phyloP scores from a whole-genome alignment of 495 filamentous ascomycete species.

The Darksidea phi region DNA sequence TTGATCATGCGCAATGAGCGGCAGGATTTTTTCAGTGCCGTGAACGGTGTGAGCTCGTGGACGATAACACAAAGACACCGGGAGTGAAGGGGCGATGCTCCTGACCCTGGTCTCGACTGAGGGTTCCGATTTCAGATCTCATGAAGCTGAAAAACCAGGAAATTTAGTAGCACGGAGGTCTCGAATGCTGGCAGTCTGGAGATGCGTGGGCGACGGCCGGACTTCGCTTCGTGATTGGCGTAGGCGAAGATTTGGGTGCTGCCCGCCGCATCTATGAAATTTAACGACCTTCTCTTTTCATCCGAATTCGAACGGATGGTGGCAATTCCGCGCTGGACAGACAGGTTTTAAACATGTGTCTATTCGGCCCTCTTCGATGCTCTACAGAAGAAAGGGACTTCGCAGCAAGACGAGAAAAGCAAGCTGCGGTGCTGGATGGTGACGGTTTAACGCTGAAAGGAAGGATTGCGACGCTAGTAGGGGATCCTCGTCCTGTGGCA shows the following conservation, averaged over 20 bases:
- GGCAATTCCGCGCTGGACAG: background rate
- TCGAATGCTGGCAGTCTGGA: background rate
- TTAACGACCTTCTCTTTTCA: background rate
- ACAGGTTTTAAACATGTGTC: background rate
- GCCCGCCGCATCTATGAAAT: conserved; percentile 7
- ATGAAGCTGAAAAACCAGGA: background rate
- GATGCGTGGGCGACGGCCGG: conserved; percentile 2
- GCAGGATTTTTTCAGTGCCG: too few relatives aligned
- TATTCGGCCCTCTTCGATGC: background rate
- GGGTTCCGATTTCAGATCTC: too few relatives aligned
- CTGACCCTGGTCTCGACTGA: too few relatives aligned
- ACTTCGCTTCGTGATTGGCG: conserved; percentile 11
- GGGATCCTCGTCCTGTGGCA: conserved; percentile 19
- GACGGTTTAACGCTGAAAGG: background rate
- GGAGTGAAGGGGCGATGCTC: too few relatives aligned
- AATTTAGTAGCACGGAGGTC: background rate
- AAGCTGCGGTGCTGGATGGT: background rate
- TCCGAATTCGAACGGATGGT: background rate
- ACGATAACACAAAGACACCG: too few relatives aligned
- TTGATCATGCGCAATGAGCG: too few relatives aligned
- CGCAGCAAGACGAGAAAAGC: background rate
- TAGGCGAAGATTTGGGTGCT: conserved; percentile 21
- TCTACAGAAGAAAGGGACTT: background rate
- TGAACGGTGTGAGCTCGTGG: too few relatives aligned
- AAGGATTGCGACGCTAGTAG: conserved; percentile 3